Evolutionary conservation across 208 protist species (phyloP).

Genomic region (Acanthamoeba rhysodes): DNA sequence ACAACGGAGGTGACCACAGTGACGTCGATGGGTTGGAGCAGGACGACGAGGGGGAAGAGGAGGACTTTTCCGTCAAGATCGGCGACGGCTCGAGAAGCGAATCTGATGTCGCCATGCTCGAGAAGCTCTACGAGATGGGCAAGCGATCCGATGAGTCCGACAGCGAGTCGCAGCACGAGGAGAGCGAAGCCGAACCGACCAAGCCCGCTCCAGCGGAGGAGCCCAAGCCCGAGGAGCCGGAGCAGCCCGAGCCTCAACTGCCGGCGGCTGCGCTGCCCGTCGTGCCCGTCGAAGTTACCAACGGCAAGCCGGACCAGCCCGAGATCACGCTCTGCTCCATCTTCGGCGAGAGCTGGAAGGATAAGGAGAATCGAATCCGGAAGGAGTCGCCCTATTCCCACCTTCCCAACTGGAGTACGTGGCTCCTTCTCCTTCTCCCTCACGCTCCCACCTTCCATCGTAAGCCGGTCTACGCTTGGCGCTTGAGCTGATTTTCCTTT

Average conservation of each 20-base stretch:
- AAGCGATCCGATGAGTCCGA: not conserved
- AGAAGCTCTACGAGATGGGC: conserved; percentile 31
- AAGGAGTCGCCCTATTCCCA: conserved; percentile 38
- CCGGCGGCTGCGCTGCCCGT: not conserved
- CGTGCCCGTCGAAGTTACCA: not conserved
- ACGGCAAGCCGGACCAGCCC: not conserved
- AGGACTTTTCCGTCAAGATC: not conserved
- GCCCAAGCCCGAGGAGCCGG: not conserved
- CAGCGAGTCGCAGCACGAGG: conserved; percentile 9
- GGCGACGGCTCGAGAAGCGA: conserved; percentile 6
- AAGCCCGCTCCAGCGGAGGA: not conserved
- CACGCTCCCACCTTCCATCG: not conserved
- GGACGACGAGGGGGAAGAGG: not conserved
- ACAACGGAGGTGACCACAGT: not conserved
- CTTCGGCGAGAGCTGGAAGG: conserved; percentile 57
- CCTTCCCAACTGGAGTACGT: conserved; percentile 54
- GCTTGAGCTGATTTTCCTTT: not conserved
- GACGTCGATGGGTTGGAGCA: not conserved
- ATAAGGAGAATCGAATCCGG: conserved; percentile 56
- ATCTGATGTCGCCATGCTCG: conserved; percentile 14
- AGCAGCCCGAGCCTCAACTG: not conserved
- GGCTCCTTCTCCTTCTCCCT: not conserved
- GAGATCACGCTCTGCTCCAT: conserved; percentile 14
- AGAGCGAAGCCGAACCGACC: not conserved
- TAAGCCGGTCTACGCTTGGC: not conserved